These are phyloP conservation scores for Talaromyces nanjingensis DNA, from an alignment of 495 filamentous ascomycete genomes.

Conservation along the genomic window DNA sequence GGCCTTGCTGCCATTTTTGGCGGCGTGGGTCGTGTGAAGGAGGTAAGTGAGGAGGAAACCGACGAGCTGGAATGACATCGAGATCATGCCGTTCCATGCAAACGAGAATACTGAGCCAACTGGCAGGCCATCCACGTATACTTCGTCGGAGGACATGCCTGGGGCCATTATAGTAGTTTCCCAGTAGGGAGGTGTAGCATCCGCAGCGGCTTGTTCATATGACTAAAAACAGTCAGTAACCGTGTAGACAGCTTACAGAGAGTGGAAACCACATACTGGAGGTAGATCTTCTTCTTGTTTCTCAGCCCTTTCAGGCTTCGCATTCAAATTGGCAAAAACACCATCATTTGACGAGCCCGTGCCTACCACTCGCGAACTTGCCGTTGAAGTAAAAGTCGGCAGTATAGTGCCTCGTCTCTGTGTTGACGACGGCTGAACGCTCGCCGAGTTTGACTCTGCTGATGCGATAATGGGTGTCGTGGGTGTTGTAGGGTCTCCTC, in stretches of 20 bases:
- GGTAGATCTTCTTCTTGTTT: constrained; percentile 80
- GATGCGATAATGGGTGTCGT: constrained; percentile 13
- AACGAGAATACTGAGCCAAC: constrained; percentile 95
- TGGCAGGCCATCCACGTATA: constrained; percentile 92
- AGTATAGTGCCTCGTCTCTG: constrained; percentile 47
- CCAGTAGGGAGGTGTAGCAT: constrained; percentile 97
- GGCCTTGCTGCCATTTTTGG: constrained; percentile 92
- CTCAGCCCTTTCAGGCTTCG: constrained; percentile 82
- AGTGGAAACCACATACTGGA: constrained; percentile 58
- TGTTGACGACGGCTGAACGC: constrained; percentile 19
- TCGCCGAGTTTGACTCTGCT: constrained; percentile 19
- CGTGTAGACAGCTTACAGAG: neutral
- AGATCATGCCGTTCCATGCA: constrained; percentile 98
- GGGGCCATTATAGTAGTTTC: constrained; percentile 96
- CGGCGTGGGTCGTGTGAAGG: constrained; percentile 93
- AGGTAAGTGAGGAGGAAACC: constrained; percentile 98
- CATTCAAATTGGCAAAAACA: constrained; percentile 90
- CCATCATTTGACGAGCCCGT: constrained; percentile 68
- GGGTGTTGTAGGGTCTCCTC: constrained; percentile 46
- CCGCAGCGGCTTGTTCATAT: constrained; percentile 96
- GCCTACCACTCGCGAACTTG: constrained; percentile 42
- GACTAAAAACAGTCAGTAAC: constrained; percentile 51
- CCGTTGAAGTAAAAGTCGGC: constrained; percentile 36
- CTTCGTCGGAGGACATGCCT: constrained; percentile 78
- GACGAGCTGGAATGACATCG: constrained; percentile 94